Evolutionary conservation across 306 rosid genomes (phyloP).

Genomic region (Astragalus glycyphyllos): DNA sequence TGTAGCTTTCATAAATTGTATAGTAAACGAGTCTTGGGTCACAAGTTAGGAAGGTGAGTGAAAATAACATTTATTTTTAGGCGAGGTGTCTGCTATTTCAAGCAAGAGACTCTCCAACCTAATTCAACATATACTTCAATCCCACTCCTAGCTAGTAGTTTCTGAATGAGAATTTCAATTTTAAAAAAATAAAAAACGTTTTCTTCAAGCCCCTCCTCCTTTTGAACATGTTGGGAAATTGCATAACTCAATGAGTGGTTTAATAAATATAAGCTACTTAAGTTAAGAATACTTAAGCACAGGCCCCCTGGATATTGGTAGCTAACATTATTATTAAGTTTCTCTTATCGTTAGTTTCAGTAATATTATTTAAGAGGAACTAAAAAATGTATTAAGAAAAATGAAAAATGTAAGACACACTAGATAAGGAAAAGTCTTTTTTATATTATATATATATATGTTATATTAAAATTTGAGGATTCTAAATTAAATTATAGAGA

Average conservation of each 20-base stretch:
- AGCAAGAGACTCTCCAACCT: conserved; percentile 64
- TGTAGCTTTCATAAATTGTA: conserved; percentile 31
- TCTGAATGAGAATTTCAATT: conserved; percentile 11
- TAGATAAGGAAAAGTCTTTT: too few relatives aligned
- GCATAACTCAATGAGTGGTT: neutral
- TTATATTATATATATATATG: too few relatives aligned
- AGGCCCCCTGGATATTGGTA: conserved; percentile 3
- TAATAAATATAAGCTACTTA: neutral
- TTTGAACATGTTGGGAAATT: conserved; percentile 14
- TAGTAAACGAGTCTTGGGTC: conserved; percentile 43
- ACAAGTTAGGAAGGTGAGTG: conserved; percentile 60
- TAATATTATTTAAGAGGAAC: too few relatives aligned
- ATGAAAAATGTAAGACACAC: too few relatives aligned
- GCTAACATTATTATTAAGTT: neutral
- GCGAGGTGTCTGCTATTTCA: conserved; percentile 57
- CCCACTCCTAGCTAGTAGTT: conserved; percentile 55
- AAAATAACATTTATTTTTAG: conserved; percentile 49
- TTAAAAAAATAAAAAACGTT: neutral
- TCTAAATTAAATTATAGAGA: too few relatives aligned
- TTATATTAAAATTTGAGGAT: too few relatives aligned
- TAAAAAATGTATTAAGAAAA: too few relatives aligned
- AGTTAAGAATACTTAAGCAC: neutral
- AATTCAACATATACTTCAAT: conserved; percentile 54
- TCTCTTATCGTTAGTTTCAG: neutral
- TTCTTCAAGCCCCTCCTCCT: neutral